Conservation (phyloP, 164 flowering plant genomes). For the Litsea cubeba region DNA sequence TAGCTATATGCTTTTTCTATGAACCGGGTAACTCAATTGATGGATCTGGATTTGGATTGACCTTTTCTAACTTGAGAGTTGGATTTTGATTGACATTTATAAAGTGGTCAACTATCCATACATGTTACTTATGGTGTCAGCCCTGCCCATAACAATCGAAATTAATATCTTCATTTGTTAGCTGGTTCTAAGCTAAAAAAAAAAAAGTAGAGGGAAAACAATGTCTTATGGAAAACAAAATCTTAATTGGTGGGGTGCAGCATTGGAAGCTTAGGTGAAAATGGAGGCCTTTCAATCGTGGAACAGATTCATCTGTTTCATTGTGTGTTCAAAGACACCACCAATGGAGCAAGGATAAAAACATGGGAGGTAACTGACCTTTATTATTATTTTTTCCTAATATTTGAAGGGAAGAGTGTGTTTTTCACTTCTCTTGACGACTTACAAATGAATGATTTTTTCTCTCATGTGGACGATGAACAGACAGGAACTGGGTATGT, state of each 20-base stretch:
- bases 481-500: conserved; percentile 49
- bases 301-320: conserved; percentile 33
- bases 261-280: conserved; percentile 53
- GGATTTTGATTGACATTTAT: too few species aligned
- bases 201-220: not conserved
- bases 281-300: conserved; percentile 29
- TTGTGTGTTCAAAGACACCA: conserved; percentile 32
- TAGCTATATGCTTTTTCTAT: not conserved
- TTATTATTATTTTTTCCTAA: too few species aligned
- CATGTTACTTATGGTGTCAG: too few species aligned
- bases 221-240: not conserved
- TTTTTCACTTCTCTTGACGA: not conserved
- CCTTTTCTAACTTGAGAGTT: too few species aligned
- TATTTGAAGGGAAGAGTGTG: not conserved
- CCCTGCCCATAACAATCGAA: too few species aligned
- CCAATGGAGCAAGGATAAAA: conserved; percentile 59
- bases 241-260: conserved; percentile 17
- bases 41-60: not conserved
- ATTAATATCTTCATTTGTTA: too few species aligned
- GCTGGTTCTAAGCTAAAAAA: too few species aligned
- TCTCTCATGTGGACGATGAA: not conserved
- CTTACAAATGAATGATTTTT: not conserved
- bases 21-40: not conserved
- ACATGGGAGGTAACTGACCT: conserved; percentile 29
- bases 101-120: too few species aligned